Evolutionary conservation across 1,284 basidiomycete genomes (phyloP).

Genomic region (Ganoderma sinense): DNA sequence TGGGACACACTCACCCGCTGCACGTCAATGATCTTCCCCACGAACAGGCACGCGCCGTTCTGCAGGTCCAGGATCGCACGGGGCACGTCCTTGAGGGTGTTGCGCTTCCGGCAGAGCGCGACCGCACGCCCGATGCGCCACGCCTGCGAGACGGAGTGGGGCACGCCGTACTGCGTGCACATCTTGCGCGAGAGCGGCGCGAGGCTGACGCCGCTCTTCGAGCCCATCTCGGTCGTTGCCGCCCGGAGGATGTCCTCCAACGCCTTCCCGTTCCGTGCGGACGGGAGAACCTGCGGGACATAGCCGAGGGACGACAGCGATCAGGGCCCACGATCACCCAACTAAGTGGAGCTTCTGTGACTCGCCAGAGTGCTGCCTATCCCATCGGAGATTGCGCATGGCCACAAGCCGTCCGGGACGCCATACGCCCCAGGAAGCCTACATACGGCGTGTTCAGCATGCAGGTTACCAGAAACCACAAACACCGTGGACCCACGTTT

Average conservation of each 20-base stretch:
- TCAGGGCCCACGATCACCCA: not conserved
- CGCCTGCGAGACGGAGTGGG: slow-evolving; percentile 57
- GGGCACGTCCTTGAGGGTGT: slow-evolving; percentile 54
- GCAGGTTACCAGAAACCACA: not conserved
- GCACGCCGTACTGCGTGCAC: slow-evolving; percentile 49
- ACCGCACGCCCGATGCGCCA: slow-evolving; percentile 59
- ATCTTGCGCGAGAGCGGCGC: slow-evolving; percentile 46
- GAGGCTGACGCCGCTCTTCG: slow-evolving; percentile 49
- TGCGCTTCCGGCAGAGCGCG: slow-evolving; percentile 36
- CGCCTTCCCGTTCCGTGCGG: slow-evolving; percentile 37
- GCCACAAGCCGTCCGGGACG: slow-evolving; percentile 46
- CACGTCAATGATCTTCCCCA: slow-evolving; percentile 62
- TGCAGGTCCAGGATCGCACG: slow-evolving; percentile 55
- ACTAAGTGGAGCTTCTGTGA: not conserved
- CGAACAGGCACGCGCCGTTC: slow-evolving; percentile 58
- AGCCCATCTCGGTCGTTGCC: slow-evolving; percentile 50
- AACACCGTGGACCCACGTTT: slow-evolving; percentile 30
- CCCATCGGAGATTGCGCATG: slow-evolving; percentile 54
- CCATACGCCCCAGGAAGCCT: slow-evolving; percentile 51
- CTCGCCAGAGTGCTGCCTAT: slow-evolving; percentile 48
- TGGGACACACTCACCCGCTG: slow-evolving; percentile 39
- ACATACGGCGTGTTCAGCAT: not conserved
- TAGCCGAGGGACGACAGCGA: not conserved
- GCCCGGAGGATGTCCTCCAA: slow-evolving; percentile 42
- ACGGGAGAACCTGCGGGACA: slow-evolving; percentile 36